Base-by-base conservation (phyloP, 2,329 filamentous ascomycete species). In the Fusarium nematophilum region DNA sequence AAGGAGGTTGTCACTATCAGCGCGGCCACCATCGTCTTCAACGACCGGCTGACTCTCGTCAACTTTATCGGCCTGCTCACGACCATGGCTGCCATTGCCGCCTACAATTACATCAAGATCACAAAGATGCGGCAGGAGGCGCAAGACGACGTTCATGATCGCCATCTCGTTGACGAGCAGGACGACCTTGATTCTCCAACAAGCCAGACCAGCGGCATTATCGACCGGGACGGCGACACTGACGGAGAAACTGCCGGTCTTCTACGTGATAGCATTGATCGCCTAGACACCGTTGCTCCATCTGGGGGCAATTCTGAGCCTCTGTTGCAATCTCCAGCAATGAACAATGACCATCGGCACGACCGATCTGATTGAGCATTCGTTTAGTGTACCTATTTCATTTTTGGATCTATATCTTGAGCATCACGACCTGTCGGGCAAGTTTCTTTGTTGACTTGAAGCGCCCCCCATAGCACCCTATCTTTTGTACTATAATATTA, bases 1-100 rank as follows among this genome's bases (percentile, higher is more conserved):
- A 99, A 99, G 75, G 95, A 99, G 78, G 95, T 98, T 33, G 89
- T 99, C 50, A 99, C 95, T 11, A 98, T 99, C 70, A 89, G 87
- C 33, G 93, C 92, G 1, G 94, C 94, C 0, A 90, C 92, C 8
- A 75, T 96, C 23, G 87, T 97, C 4, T 99, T 97, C 79, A 86
- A 95, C 68, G 95, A 99, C 73, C 86, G 85, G 42, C 85, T 99
- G 38, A 97, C 93, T 0, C 81, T 89, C 0, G 86, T 99, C 79
- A 99, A 99, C 74, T 80, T 97, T 9, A 85, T 90, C 13, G 95
- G 95, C 7, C 81, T 99, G 10, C 72, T 96, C n/a, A 87, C 96
- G 43, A 99, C 95, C 0, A 91, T 98, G 65, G 80, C 83, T 34
- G 93, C 92, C 62, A 99, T 99, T 62, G 88, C 81, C 5, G 87